Evolutionary conservation across 1,284 basidiomycete genomes (phyloP).

Genomic region (Amylostereum areolatum): DNA sequence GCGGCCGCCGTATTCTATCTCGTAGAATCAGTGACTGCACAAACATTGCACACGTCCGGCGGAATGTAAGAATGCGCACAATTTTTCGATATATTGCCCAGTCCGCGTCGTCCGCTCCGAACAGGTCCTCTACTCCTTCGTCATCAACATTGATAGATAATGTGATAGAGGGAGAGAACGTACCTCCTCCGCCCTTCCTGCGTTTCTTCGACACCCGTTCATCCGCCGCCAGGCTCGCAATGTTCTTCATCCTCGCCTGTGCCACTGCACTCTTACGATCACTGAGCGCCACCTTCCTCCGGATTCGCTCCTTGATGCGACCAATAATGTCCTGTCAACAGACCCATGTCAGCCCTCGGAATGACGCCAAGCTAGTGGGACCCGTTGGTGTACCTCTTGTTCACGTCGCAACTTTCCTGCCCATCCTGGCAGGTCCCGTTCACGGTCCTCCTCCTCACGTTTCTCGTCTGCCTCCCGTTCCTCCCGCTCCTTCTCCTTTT

Average conservation of each 20-base stretch:
- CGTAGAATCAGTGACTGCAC: not conserved
- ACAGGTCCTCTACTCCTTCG: constrained; percentile 72
- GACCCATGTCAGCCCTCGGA: constrained; percentile 1
- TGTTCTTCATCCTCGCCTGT: constrained; percentile 96
- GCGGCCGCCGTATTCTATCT: constrained; percentile 71
- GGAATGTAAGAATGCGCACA: constrained; percentile 32
- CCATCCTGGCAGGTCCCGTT: constrained; percentile 70
- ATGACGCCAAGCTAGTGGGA: constrained; percentile 13
- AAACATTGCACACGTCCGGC: not conserved
- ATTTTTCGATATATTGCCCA: constrained; percentile 99
- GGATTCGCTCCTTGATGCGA: constrained; percentile 81
- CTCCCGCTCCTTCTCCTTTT: constrained; percentile 83
- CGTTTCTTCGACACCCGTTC: constrained; percentile 76
- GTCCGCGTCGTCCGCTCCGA: constrained; percentile 93
- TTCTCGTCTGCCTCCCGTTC: constrained; percentile 70
- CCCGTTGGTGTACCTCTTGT: constrained; percentile 55
- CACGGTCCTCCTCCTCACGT: constrained; percentile 76
- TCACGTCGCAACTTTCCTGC: constrained; percentile 62
- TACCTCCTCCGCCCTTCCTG: constrained; percentile 73
- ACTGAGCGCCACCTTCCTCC: constrained; percentile 77
- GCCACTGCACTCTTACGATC: constrained; percentile 90
- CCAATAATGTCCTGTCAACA: constrained; percentile 62
- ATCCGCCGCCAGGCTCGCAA: constrained; percentile 87
- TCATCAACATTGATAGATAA: not conserved
- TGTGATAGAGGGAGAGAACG: constrained; percentile 16